A percentile compares a stretch with the other conserved stretches of the same genome.
phyloP scores from a whole-genome alignment of 2,329 filamentous ascomycete genomes.

The Fusarium sp. region DNA sequence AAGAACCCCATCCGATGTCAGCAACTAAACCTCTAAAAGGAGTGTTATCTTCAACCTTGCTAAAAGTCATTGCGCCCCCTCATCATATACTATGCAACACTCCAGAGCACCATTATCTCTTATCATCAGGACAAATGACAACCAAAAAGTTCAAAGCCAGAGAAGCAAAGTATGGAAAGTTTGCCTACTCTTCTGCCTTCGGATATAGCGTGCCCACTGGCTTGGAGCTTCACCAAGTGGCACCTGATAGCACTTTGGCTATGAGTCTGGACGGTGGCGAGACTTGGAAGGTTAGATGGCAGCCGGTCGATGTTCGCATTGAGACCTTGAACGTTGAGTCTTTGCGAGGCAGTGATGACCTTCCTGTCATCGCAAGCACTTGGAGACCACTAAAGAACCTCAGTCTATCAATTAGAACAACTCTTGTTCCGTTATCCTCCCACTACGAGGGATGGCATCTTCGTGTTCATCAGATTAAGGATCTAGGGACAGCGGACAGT shows the following conservation, averaged over 20 bases:
- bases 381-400: slow-evolving; percentile 40
- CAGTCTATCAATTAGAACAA: slow-evolving; percentile 40
- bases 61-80: slow-evolving; percentile 42
- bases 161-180: slow-evolving; percentile 59
- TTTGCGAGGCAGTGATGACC: background rate
- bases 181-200: slow-evolving; percentile 61
- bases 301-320: slow-evolving; percentile 14
- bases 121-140: slow-evolving; percentile 54
- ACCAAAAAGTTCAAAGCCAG: slow-evolving; percentile 52
- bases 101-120: slow-evolving; percentile 55
- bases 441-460: slow-evolving; percentile 50
- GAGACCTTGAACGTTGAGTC: background rate
- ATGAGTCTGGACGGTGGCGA: slow-evolving; percentile 47
- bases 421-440: slow-evolving; percentile 43
- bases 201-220: slow-evolving; percentile 57
- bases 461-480: slow-evolving; percentile 36
- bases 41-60: background rate
- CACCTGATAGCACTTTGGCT: slow-evolving; percentile 47
- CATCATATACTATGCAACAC: slow-evolving; percentile 58
- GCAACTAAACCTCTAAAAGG: background rate
- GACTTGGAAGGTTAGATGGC: slow-evolving; percentile 47
- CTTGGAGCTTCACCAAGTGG: slow-evolving; percentile 46
- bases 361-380: background rate
- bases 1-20: slow-evolving; percentile 45
- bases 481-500: background rate